These are phyloP conservation scores for Scedosporium apiospermum DNA, from an alignment of 2,329 filamentous ascomycete genomes.

Conservation along the genomic window DNA sequence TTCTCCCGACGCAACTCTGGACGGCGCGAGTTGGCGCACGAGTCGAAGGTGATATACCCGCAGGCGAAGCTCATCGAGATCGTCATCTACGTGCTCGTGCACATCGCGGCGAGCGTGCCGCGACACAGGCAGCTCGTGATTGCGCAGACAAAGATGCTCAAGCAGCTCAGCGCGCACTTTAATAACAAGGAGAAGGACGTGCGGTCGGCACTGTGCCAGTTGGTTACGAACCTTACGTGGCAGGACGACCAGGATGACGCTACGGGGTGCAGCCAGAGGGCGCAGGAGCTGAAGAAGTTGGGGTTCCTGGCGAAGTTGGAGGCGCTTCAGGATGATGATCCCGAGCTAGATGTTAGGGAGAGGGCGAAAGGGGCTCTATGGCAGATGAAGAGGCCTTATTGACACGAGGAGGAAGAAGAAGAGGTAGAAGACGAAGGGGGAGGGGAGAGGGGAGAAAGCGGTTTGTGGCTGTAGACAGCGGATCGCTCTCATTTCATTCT, in stretches of 20 bases:
- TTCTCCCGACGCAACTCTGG: slow-evolving; percentile 32
- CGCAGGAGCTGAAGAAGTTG: slow-evolving; percentile 57
- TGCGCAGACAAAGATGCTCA: slow-evolving; percentile 66
- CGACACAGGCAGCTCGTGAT: slow-evolving; percentile 71
- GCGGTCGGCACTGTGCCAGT: slow-evolving; percentile 69
- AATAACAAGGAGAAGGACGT: slow-evolving; percentile 64
- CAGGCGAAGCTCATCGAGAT: slow-evolving; percentile 64
- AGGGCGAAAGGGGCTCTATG: slow-evolving; percentile 70
- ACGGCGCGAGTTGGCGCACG: slow-evolving; percentile 28
- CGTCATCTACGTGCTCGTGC: slow-evolving; percentile 74
- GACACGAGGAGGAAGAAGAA: neutral
- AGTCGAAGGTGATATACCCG: slow-evolving; percentile 44
- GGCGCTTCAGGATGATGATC: slow-evolving; percentile 52
- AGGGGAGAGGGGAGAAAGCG: neutral
- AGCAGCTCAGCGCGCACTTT: slow-evolving; percentile 63
- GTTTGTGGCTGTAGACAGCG: neutral
- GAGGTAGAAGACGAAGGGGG: neutral
- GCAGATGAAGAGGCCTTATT: slow-evolving; percentile 46
- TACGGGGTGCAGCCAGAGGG: slow-evolving; percentile 55
- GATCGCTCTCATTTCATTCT: neutral
- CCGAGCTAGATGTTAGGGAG: slow-evolving; percentile 74
- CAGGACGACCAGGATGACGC: slow-evolving; percentile 61
- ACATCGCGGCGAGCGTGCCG: slow-evolving; percentile 75
- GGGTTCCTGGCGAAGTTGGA: slow-evolving; percentile 62
- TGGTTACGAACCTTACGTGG: slow-evolving; percentile 79